Percentiles rank a stretch among this genome's conserved stretches.
phyloP scores from a whole-genome alignment of 129 eudicot genomes.

The Flaveria linearis region DNA sequence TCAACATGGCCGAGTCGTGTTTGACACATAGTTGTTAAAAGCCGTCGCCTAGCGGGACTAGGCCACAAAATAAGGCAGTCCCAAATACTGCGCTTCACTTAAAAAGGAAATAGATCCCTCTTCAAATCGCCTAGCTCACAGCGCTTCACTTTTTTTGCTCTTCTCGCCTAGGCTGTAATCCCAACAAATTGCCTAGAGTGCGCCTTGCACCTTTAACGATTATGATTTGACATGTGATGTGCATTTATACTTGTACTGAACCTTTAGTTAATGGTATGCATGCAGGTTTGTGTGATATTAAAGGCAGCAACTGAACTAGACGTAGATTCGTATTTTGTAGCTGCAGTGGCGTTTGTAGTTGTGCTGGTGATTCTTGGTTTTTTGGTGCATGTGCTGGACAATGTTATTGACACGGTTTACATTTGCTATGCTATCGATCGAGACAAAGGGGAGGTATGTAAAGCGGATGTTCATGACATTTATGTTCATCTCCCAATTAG shows the following conservation, averaged over 20 bases:
- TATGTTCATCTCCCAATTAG: slow-evolving; percentile 84
- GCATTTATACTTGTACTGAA: background rate
- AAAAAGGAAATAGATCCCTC: too few relatives aligned
- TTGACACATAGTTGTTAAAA: too few relatives aligned
- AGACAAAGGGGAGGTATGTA: slow-evolving; percentile 82
- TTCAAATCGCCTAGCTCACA: too few relatives aligned
- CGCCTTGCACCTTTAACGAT: too few relatives aligned
- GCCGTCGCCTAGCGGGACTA: too few relatives aligned
- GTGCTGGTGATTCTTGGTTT: slow-evolving; percentile 59
- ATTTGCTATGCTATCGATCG: slow-evolving; percentile 90
- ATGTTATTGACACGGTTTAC: slow-evolving; percentile 84
- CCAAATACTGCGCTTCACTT: too few relatives aligned
- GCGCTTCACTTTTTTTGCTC: too few relatives aligned
- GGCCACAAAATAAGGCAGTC: too few relatives aligned
- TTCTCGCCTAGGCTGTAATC: too few relatives aligned
- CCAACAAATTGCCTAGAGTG: too few relatives aligned
- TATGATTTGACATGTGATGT: too few relatives aligned
- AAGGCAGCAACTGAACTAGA: slow-evolving; percentile 54
- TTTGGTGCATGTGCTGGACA: slow-evolving; percentile 62
- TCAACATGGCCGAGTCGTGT: background rate
- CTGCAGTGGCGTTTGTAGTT: slow-evolving; percentile 60
- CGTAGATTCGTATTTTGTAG: slow-evolving; percentile 64
- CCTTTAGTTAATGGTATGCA: background rate
- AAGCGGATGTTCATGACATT: slow-evolving; percentile 84
- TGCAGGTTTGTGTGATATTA: slow-evolving; percentile 77